Conservation (phyloP, 148 eudicot species). For the Rhododendron henanense region DNA sequence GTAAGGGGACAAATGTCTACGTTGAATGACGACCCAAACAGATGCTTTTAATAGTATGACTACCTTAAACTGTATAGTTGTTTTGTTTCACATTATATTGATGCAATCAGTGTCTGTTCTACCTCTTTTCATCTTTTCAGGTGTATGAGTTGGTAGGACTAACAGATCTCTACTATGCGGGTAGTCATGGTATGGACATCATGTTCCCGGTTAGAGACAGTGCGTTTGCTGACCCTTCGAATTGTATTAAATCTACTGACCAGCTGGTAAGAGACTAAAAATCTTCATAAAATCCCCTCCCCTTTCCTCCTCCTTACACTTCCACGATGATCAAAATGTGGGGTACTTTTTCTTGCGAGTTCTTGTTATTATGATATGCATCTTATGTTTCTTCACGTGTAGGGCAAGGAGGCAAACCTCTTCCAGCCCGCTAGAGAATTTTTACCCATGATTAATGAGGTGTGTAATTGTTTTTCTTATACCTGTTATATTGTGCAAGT, state of each 20-base stretch:
- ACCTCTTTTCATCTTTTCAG: conserved; percentile 28
- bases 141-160: conserved; percentile 73
- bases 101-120: neutral
- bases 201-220: conserved; percentile 47
- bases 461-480: conserved; percentile 6
- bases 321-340: neutral
- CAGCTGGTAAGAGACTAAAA: conserved; percentile 35
- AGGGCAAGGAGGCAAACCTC: conserved; percentile 67
- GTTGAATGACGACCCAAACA: neutral
- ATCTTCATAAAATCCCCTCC: neutral
- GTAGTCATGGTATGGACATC: conserved; percentile 98
- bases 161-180: conserved; percentile 76
- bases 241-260: conserved; percentile 39
- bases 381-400: conserved; percentile 7
- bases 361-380: neutral
- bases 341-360: neutral
- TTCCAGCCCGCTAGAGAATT: conserved; percentile 91
- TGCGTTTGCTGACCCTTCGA: conserved; percentile 21
- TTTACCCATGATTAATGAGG: conserved; percentile 69
- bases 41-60: neutral
- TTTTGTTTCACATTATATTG: neutral
- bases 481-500: neutral
- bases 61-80: neutral
- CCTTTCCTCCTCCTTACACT: neutral
- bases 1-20: conserved; percentile 18